Evolutionary conservation across 140 eudicot species (phyloP), one percentile per base, ranked within the genome.

Genomic region (Ambrosia hybrid): DNA sequence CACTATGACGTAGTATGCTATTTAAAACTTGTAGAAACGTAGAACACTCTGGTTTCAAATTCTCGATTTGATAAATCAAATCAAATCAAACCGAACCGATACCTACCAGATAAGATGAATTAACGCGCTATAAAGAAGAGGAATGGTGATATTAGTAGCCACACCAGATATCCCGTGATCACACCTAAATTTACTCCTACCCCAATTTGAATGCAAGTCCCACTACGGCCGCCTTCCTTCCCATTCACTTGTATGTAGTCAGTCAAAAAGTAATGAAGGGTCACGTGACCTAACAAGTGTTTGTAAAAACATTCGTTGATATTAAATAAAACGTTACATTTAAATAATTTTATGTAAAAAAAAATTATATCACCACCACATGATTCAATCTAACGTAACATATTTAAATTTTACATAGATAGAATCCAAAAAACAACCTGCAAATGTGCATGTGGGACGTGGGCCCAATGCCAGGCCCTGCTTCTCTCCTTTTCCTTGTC

Each of bases 361-460:
- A 21, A 0, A 0, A 0, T 67, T 57, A 9, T 52, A 37, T 49
- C 66, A 59, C 65, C 65, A 33, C 66, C 34, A 9, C n/a, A 49
- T 34, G 63, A 56, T 56, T 30, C 39, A 10, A 59, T 10, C 37
- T 36, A 37, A 37, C 48, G 48, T 61, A 41, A 41, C 11, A 62
- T 21, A 37, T 63, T 63, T 63, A 63, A 37, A 38, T 13, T 13
- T 53, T 6, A 70, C 16, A 43, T 59, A 62, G 68, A 61, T 45
- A 61, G 45, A 66, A n/a, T 55, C 67, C 73, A 76, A 76, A 75
- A 73, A 56, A 8, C 12, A 45, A n/a, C 60, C 78, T 74, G 78
- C 78, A 74, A 65, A 52, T n/a, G 70, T 41, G 81, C 81, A 76
- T 76, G 81, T 76, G 81, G 81, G 59, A 69, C 56, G 59, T 77